A percentile compares a stretch with the other conserved stretches of the same genome.
phyloP scores from a whole-genome alignment of 2,329 filamentous ascomycete genomes.

The Penicillium brevicompactum region DNA sequence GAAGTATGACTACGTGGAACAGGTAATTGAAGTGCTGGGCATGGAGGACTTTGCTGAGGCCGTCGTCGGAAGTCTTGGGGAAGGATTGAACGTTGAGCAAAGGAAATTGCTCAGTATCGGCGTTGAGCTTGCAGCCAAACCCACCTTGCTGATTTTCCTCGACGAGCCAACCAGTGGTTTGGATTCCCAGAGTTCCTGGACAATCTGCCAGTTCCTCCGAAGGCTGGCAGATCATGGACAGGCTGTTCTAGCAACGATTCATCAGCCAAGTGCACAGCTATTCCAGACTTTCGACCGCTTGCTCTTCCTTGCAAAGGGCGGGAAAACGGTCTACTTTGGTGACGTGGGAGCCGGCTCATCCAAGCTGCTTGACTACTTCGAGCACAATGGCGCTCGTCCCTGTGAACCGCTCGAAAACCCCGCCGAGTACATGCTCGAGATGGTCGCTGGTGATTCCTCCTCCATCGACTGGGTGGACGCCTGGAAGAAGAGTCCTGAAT shows the following conservation, averaged over 20 bases:
- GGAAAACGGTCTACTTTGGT: conserved; percentile 68
- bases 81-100: conserved; percentile 65
- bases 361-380: conserved; percentile 64
- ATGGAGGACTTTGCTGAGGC: conserved; percentile 91
- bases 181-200: conserved; percentile 87
- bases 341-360: conserved; percentile 60
- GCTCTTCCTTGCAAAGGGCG: conserved; percentile 63
- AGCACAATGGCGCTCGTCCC: conserved; percentile 58
- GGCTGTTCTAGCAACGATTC: conserved; percentile 88
- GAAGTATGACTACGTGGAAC: conserved; percentile 80
- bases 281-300: conserved; percentile 76
- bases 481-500: conserved; percentile 62
- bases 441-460: conserved; percentile 47
- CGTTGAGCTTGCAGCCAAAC: conserved; percentile 90
- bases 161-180: conserved; percentile 84
- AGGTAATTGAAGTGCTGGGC: conserved; percentile 78
- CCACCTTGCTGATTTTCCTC: conserved; percentile 81
- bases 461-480: conserved; percentile 61
- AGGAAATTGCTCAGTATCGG: conserved; percentile 79
- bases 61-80: conserved; percentile 80
- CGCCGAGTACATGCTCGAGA: conserved; percentile 71
- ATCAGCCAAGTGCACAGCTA: conserved; percentile 86
- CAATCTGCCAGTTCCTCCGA: conserved; percentile 78
- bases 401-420: conserved; percentile 68
- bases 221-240: conserved; percentile 84